Evolutionary conservation across 176 grass and related monocot genomes (phyloP).

Genomic region (Hordeum vulgare): MorexV3_pseudomolecules_assembly NC_058524.1:602757364-602757863

Average conservation of each 20-base stretch:
- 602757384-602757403: too few relatives aligned
- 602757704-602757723: neutral
- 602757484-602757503: too few relatives aligned
- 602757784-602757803: neutral
- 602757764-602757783: neutral
- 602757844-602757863: neutral
- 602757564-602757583: neutral
- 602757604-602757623: neutral
- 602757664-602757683: neutral
- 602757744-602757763: neutral
- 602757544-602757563: neutral
- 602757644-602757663: neutral
- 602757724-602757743: neutral
- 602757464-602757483: too few relatives aligned
- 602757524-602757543: neutral
- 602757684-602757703: neutral
- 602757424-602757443: too few relatives aligned
- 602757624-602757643: neutral
- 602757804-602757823: neutral
- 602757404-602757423: too few relatives aligned
- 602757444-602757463: too few relatives aligned
- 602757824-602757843: neutral
- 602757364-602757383: too few relatives aligned
- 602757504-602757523: neutral
- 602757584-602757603: neutral